Evolutionary conservation across 2,329 filamentous ascomycete genomes (phyloP).

Genomic region (Capronia americana): DNA sequence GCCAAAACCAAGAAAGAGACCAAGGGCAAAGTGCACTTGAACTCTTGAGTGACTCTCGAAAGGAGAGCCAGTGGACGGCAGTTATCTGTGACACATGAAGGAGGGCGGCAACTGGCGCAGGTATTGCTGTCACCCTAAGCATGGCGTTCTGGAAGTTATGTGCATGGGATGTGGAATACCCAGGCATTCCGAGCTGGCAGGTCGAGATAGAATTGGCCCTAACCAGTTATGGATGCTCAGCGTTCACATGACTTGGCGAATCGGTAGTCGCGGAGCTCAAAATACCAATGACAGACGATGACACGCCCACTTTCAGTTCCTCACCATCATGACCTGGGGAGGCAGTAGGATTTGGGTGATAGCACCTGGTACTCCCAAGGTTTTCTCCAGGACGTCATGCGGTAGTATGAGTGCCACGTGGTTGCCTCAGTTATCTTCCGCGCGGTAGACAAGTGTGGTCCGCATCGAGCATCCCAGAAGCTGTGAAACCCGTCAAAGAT

Average conservation of each 20-base stretch:
- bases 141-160: slow-evolving; percentile 29
- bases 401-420: background rate
- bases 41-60: background rate
- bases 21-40: slow-evolving; percentile 81
- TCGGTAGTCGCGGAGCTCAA: slow-evolving; percentile 18
- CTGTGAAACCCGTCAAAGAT: background rate
- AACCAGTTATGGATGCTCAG: slow-evolving; percentile 1
- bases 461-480: background rate
- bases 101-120: background rate
- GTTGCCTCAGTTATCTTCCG: background rate
- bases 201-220: slow-evolving; percentile 32
- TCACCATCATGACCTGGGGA: background rate
- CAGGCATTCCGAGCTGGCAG: slow-evolving; percentile 11
- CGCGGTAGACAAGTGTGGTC: background rate
- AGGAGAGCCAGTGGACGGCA: background rate
- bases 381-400: background rate
- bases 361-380: background rate
- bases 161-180: slow-evolving; percentile 11
- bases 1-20: slow-evolving; percentile 93
- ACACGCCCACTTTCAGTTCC: background rate
- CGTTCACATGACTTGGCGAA: slow-evolving; percentile 28
- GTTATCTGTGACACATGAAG: background rate
- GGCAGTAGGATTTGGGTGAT: background rate
- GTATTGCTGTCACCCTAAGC: slow-evolving; percentile 17
- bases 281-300: background rate